A percentile compares a stretch with the other conserved stretches of the same genome.
Conservation (phyloP, 1,139 yeast genomes). For the Saccharomyces hybrid region DNA sequence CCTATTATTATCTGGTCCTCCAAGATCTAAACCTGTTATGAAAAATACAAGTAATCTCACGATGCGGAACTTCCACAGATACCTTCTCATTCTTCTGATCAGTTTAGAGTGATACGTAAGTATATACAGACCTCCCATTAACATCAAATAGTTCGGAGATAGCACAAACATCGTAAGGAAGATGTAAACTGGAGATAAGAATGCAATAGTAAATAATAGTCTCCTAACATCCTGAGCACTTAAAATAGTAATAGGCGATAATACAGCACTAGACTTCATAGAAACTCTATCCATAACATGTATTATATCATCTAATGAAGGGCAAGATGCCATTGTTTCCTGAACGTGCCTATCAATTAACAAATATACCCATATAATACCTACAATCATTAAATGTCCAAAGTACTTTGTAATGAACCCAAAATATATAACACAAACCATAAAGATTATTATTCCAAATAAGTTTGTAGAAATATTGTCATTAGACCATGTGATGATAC, state of each 20-base stretch:
- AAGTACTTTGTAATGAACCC: slow-evolving; percentile 65
- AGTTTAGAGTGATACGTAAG: slow-evolving; percentile 82
- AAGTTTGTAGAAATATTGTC: slow-evolving; percentile 74
- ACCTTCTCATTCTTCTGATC: slow-evolving; percentile 66
- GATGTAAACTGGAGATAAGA: slow-evolving; percentile 77
- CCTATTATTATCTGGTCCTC: slow-evolving; percentile 38
- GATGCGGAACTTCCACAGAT: slow-evolving; percentile 74
- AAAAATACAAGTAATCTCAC: slow-evolving; percentile 69
- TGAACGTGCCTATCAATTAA: slow-evolving; percentile 46
- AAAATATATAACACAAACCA: slow-evolving; percentile 64
- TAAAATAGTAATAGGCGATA: slow-evolving; percentile 69
- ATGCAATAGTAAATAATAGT: slow-evolving; percentile 73
- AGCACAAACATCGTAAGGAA: slow-evolving; percentile 60
- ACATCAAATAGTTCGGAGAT: slow-evolving; percentile 60
- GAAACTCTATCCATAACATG: slow-evolving; percentile 71
- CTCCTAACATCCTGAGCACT: slow-evolving; percentile 75
- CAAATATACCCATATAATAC: slow-evolving; percentile 59
- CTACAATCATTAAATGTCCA: slow-evolving; percentile 74
- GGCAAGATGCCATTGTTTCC: slow-evolving; percentile 53
- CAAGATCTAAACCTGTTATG: slow-evolving; percentile 80
- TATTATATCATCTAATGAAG: slow-evolving; percentile 83
- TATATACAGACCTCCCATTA: slow-evolving; percentile 52
- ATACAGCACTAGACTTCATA: slow-evolving; percentile 64
- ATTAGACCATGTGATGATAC: slow-evolving; percentile 84
- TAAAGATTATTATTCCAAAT: slow-evolving; percentile 49